Percentiles rank a stretch among this genome's conserved stretches.
phyloP scores from a whole-genome alignment of 139 green algal genomes.

The Chlamydomonas applanata region DNA sequence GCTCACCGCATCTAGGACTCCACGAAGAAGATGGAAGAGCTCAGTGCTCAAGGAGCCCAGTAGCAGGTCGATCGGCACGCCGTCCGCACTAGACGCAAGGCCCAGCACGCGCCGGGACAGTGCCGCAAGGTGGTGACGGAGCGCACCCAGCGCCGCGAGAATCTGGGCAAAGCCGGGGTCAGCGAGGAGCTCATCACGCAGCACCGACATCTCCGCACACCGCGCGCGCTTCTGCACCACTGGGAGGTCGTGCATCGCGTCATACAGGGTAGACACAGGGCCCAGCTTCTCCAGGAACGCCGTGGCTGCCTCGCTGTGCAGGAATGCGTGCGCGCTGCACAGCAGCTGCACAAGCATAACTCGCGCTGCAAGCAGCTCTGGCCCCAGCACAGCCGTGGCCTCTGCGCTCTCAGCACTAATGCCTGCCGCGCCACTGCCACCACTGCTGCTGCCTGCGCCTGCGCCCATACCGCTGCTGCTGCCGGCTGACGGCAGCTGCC shows the following conservation, averaged over 20 bases:
- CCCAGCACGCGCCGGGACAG: conserved; percentile 42
- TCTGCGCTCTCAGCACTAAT: too few relatives aligned
- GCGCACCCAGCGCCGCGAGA: conserved; percentile 20
- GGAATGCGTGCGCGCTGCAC: conserved; percentile 13
- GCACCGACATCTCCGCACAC: conserved; percentile 42
- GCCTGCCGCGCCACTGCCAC: too few relatives aligned
- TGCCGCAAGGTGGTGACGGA: conserved; percentile 52
- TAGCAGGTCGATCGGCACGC: conserved; percentile 49
- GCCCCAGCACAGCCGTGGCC: too few relatives aligned
- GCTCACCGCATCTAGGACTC: neutral
- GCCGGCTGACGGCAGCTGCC: too few relatives aligned
- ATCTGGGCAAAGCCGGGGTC: conserved; percentile 20
- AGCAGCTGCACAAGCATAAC: conserved; percentile 15
- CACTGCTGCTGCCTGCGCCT: too few relatives aligned
- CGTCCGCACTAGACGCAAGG: conserved; percentile 33
- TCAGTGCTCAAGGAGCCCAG: conserved; percentile 49
- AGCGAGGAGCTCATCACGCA: conserved; percentile 35
- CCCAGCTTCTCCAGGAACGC: conserved; percentile 22
- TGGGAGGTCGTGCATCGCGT: conserved; percentile 53
- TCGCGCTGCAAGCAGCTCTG: too few relatives aligned
- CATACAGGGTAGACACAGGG: conserved; percentile 34
- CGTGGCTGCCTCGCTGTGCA: neutral
- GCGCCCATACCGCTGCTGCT: too few relatives aligned
- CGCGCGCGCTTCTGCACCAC: conserved; percentile 50
- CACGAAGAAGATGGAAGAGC: conserved; percentile 36